Percentiles rank a stretch among this genome's conserved stretches.
phyloP scores from a whole-genome alignment of 78 protist species.

The Mantamonas sphyraenae region DNA sequence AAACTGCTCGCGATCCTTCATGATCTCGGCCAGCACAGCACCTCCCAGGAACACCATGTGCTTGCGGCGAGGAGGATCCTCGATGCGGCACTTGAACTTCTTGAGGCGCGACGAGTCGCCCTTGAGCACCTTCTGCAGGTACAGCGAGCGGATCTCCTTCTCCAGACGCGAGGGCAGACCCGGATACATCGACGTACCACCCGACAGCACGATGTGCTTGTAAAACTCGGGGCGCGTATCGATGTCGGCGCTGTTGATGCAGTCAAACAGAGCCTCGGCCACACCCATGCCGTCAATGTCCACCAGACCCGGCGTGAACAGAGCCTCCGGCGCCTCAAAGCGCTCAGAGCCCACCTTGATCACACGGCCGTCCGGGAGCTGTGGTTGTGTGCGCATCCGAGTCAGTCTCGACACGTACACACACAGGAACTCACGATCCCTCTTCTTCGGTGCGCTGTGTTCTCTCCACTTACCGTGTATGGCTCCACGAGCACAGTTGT shows the following conservation, averaged over 20 bases:
- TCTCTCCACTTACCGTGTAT: constrained; percentile 47
- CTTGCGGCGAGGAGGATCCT: constrained; percentile 98
- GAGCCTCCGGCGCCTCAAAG: constrained; percentile 95
- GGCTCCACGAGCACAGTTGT: constrained; percentile 89
- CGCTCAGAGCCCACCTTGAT: constrained; percentile 90
- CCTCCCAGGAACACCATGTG: constrained; percentile 99
- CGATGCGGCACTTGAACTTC: constrained; percentile 83
- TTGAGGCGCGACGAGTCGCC: constrained; percentile 61
- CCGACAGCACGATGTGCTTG: too few species aligned
- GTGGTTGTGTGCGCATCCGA: too few species aligned
- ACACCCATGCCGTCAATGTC: constrained; percentile 89
- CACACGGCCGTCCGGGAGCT: constrained; percentile 93
- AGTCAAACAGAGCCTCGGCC: constrained; percentile 78
- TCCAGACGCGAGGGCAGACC: constrained; percentile 87
- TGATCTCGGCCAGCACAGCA: constrained; percentile 95
- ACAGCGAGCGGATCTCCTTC: constrained; percentile 85
- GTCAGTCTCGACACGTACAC: too few species aligned
- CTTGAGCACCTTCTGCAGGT: constrained; percentile 63
- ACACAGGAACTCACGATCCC: too few species aligned
- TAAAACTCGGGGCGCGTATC: constrained; percentile 87
- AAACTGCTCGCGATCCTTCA: constrained; percentile 64
- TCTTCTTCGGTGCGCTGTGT: too few species aligned
- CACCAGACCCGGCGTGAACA: constrained; percentile 92
- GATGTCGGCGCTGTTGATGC: constrained; percentile 86
- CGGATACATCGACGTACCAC: constrained; percentile 94